phyloP scores from a whole-genome alignment of 164 flowering plant species.

The Sextonia rubra region DNA sequence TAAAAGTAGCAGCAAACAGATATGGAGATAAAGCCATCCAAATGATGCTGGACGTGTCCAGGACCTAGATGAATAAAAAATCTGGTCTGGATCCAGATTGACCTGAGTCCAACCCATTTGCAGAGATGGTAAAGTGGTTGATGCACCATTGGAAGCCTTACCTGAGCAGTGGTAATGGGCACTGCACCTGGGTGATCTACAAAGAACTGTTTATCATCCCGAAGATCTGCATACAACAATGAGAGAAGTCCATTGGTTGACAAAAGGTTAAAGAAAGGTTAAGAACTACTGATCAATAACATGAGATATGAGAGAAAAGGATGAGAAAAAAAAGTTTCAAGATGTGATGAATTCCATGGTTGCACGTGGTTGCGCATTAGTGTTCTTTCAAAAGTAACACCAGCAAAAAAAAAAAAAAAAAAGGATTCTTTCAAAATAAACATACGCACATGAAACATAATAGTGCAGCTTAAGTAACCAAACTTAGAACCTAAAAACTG shows the following conservation, averaged over 20 bases:
- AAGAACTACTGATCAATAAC: neutral
- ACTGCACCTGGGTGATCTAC: conserved; percentile 76
- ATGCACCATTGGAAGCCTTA: conserved; percentile 1
- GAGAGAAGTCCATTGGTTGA: neutral
- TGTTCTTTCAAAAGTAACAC: no score
- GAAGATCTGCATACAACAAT: conserved; percentile 52
- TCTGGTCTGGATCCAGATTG: neutral
- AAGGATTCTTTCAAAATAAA: no score
- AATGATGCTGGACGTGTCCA: neutral
- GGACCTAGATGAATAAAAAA: neutral
- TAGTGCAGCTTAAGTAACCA: no score
- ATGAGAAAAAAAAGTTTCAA: neutral
- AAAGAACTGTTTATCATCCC: conserved; percentile 81
- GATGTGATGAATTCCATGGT: neutral
- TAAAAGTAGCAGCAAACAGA: neutral
- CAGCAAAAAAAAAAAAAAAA: no score
- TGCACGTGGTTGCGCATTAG: no score
- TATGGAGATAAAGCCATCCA: neutral
- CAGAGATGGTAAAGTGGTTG: neutral
- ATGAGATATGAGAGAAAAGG: neutral
- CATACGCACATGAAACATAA: no score
- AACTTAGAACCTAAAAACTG: no score
- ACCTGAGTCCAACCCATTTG: neutral
- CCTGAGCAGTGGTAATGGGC: conserved; percentile 50
- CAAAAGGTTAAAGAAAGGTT: neutral